phyloP scores from a whole-genome alignment of 1,284 basidiomycete species.

The Boletus sp. region DNA sequence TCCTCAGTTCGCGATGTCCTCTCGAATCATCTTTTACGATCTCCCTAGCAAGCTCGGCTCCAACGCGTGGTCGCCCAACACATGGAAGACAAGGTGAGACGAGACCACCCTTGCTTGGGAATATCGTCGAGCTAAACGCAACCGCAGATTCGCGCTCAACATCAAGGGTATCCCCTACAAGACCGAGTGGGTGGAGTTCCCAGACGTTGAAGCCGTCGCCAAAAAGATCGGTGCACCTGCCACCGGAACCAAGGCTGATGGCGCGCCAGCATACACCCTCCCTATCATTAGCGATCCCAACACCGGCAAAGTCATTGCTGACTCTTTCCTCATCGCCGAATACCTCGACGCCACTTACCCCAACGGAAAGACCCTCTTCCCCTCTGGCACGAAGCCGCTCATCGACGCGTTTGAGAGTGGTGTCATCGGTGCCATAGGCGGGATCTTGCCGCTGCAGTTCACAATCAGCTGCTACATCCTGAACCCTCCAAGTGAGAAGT shows the following conservation, averaged over 20 bases:
- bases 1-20: conserved; percentile 15
- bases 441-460: conserved; percentile 20
- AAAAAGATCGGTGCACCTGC: conserved; percentile 33
- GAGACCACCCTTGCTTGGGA: background rate
- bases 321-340: conserved; percentile 39
- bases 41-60: conserved; percentile 24
- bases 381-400: conserved; percentile 24
- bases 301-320: conserved; percentile 28
- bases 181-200: conserved; percentile 41
- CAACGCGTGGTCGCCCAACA: conserved; percentile 34
- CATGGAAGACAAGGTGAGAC: conserved; percentile 30
- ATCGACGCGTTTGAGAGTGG: conserved; percentile 25
- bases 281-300: conserved; percentile 39
- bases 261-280: conserved; percentile 36
- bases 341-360: conserved; percentile 41
- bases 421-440: conserved; percentile 9
- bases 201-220: conserved; percentile 36
- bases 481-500: conserved; percentile 32
- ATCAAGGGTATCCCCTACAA: conserved; percentile 40
- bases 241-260: conserved; percentile 26
- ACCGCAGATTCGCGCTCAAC: conserved; percentile 37
- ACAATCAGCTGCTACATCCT: conserved; percentile 16
- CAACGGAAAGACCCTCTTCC: conserved; percentile 26
- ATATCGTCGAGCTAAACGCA: background rate
- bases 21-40: conserved; percentile 31